Percentiles rank a stretch among this genome's conserved stretches.
Conservation (phyloP, 305 asterid species). For the Solanum hybrid region DNA sequence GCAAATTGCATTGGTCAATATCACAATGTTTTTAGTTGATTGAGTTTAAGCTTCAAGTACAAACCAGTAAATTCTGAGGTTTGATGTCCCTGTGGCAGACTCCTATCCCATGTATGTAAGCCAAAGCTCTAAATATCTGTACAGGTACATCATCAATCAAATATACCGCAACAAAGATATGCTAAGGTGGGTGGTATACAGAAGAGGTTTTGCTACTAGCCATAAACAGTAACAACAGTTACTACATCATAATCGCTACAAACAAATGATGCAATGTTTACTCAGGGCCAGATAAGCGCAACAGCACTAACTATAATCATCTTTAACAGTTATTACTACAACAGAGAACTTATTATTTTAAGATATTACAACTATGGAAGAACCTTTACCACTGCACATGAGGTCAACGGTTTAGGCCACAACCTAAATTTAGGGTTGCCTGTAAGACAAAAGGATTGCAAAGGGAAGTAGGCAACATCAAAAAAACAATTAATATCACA, state of each 20-base stretch:
- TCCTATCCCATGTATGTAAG: conserved; percentile 73
- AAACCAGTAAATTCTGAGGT: conserved; percentile 81
- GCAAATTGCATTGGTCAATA: not conserved
- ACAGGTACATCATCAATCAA: not conserved
- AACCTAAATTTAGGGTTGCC: not conserved
- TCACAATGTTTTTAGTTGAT: not conserved
- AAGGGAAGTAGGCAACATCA: not conserved
- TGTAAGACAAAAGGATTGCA: not conserved
- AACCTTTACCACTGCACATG: not conserved
- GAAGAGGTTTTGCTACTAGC: not conserved
- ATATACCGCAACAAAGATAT: not conserved
- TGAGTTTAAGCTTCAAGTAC: conserved; percentile 11
- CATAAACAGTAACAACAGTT: not conserved
- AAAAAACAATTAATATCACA: not conserved
- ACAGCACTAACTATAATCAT: not conserved
- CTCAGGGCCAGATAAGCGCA: not conserved
- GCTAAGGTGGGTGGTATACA: not conserved
- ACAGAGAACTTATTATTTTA: not conserved
- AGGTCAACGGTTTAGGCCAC: not conserved
- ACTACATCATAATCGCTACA: not conserved
- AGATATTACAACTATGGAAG: not conserved
- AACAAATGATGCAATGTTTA: not conserved
- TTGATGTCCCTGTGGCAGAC: conserved; percentile 88
- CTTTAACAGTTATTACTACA: not conserved
- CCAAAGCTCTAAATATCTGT: conserved; percentile 83